These are phyloP conservation scores for Vitis hybrid DNA, from an alignment of 177 flowering plant species.

Conservation along the genomic window DNA sequence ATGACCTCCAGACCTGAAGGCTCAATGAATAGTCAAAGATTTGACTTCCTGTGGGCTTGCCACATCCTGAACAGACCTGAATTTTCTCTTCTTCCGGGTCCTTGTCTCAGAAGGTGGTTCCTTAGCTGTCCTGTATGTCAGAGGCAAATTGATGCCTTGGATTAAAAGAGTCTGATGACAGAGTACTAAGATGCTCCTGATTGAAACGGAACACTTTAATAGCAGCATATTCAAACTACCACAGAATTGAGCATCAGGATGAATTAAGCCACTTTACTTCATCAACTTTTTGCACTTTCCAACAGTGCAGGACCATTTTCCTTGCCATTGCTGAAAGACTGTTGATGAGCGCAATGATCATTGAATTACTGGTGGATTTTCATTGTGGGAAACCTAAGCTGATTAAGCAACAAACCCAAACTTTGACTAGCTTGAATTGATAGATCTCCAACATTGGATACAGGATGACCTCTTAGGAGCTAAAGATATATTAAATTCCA, in stretches of 20 bases:
- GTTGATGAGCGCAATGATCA: slow-evolving; percentile 69
- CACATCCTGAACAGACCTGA: slow-evolving; percentile 25
- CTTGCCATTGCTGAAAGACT: slow-evolving; percentile 17
- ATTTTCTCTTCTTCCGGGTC: too few species aligned
- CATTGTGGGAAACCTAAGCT: slow-evolving; percentile 71
- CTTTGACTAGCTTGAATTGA: slow-evolving; percentile 83
- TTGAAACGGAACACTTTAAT: too few species aligned
- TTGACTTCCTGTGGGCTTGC: slow-evolving; percentile 72
- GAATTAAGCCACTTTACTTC: too few species aligned
- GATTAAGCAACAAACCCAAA: slow-evolving; percentile 81
- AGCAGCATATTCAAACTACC: too few species aligned
- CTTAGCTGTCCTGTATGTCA: too few species aligned
- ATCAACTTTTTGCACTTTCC: too few species aligned
- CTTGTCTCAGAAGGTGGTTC: too few species aligned
- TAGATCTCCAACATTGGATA: slow-evolving; percentile 74
- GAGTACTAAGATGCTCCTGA: too few species aligned
- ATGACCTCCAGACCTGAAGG: slow-evolving; percentile 57
- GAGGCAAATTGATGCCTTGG: too few species aligned
- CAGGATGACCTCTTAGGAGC: slow-evolving; percentile 89
- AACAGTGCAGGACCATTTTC: too few species aligned
- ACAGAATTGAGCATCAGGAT: too few species aligned
- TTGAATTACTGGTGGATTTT: slow-evolving; percentile 66
- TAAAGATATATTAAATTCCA: slow-evolving; percentile 73
- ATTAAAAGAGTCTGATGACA: too few species aligned
- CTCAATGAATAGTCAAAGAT: slow-evolving; percentile 56